Conservation (phyloP, 108 stramenopile species). For the Cyclotella sp. region DNA sequence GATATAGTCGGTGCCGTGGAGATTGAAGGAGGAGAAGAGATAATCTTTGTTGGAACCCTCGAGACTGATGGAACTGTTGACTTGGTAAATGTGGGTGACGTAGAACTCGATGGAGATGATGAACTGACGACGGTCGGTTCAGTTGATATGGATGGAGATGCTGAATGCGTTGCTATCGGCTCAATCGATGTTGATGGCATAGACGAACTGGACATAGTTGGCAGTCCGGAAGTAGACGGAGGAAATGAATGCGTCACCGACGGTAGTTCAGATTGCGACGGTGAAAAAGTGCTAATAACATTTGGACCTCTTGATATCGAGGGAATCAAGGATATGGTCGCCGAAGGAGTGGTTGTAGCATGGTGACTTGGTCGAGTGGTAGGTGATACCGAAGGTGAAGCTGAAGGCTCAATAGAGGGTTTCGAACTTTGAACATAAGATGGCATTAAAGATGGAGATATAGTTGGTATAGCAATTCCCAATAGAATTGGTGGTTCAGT, state of each 20-base stretch:
- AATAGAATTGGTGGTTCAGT: not conserved
- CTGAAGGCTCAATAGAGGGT: not conserved
- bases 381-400: not conserved
- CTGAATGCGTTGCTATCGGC: not conserved
- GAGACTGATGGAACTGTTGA: not conserved
- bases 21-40: too few species aligned
- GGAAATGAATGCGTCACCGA: not conserved
- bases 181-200: not conserved
- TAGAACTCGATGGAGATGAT: not conserved
- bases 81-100: not conserved
- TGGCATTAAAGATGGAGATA: not conserved
- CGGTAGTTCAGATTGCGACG: not conserved
- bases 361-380: not conserved
- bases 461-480: not conserved
- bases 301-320: not conserved
- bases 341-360: not conserved
- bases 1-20: too few species aligned
- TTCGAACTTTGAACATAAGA: not conserved
- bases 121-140: not conserved
- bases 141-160: slow-evolving; percentile 10
- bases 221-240: not conserved
- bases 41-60: not conserved
- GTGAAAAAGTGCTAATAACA: not conserved
- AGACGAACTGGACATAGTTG: not conserved
- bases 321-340: not conserved